These are phyloP conservation scores for Vaccinium myrtillus DNA, from an alignment of 148 eudicot species.

Conservation along the genomic window DNA sequence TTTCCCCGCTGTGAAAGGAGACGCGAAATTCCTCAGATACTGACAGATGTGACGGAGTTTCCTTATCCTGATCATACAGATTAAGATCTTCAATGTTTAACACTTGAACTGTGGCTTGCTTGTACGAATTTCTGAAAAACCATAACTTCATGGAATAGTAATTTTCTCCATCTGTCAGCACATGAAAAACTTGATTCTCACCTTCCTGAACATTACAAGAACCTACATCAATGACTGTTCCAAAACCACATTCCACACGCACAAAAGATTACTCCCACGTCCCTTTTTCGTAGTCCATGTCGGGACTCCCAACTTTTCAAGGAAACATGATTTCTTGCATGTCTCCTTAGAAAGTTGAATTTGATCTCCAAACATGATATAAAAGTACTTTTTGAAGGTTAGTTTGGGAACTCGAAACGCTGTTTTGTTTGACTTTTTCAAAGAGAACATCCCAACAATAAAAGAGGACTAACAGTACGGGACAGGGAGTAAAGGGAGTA, in stretches of 20 bases:
- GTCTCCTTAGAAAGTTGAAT: not conserved
- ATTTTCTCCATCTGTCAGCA: conserved; percentile 76
- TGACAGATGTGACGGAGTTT: conserved; percentile 35
- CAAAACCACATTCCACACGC: not conserved
- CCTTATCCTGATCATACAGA: conserved; percentile 27
- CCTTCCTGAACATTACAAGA: conserved; percentile 55
- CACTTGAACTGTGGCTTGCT: conserved; percentile 71
- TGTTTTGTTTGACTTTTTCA: not conserved
- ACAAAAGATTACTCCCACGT: not conserved
- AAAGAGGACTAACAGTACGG: not conserved
- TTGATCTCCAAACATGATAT: not conserved
- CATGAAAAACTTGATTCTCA: conserved; percentile 80
- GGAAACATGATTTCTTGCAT: not conserved
- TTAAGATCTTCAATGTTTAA: conserved; percentile 72
- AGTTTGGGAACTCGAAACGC: not conserved
- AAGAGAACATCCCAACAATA: not conserved
- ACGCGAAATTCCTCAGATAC: conserved; percentile 79
- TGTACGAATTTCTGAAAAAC: conserved; percentile 63
- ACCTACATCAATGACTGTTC: conserved; percentile 9
- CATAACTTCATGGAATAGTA: conserved; percentile 88
- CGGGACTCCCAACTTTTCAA: not conserved
- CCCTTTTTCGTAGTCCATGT: not conserved
- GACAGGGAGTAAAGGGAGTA: not conserved
- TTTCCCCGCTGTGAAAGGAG: conserved; percentile 52
- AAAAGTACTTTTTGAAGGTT: not conserved